Evolutionary conservation across 1,284 basidiomycete genomes (phyloP).

Genomic region (Trichosporon faecale): DNA sequence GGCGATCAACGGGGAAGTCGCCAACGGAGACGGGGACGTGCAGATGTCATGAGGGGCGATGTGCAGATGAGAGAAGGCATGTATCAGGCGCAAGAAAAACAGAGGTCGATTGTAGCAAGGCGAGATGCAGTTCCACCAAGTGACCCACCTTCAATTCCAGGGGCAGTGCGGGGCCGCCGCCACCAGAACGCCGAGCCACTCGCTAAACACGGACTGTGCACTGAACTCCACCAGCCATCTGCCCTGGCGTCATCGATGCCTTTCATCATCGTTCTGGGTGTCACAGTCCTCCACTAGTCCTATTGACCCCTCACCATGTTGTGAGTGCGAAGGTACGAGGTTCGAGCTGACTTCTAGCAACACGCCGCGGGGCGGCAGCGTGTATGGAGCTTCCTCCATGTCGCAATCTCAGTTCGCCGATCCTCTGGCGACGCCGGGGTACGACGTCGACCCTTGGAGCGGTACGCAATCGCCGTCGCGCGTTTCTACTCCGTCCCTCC

Average conservation of each 20-base stretch:
- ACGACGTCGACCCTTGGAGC: slow-evolving; percentile 82
- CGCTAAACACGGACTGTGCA: not conserved
- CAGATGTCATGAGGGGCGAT: not conserved
- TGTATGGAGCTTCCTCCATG: slow-evolving; percentile 18
- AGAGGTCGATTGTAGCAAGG: not conserved
- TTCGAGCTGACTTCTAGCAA: slow-evolving; percentile 29
- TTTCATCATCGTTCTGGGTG: not conserved
- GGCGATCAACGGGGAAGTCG: not conserved
- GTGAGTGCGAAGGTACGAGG: slow-evolving; percentile 14
- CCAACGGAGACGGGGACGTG: not conserved
- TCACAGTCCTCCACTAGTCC: not conserved
- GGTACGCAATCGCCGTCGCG: slow-evolving; percentile 64
- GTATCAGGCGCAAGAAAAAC: not conserved
- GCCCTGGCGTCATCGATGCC: slow-evolving; percentile 12
- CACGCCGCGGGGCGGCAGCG: slow-evolving; percentile 32
- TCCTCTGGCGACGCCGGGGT: slow-evolving; percentile 49
- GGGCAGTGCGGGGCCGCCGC: not conserved
- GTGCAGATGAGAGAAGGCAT: not conserved
- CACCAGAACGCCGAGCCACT: slow-evolving; percentile 2
- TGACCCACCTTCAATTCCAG: not conserved
- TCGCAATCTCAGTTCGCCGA: slow-evolving; percentile 27
- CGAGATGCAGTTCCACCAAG: not conserved
- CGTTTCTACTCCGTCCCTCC: slow-evolving; percentile 24
- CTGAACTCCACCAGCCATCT: slow-evolving; percentile 2
- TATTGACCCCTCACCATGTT: slow-evolving; percentile 34